These are phyloP conservation scores for Nicotiana sylvestris DNA, from an alignment of 257 asterid genomes.

Conservation along the genomic window DNA sequence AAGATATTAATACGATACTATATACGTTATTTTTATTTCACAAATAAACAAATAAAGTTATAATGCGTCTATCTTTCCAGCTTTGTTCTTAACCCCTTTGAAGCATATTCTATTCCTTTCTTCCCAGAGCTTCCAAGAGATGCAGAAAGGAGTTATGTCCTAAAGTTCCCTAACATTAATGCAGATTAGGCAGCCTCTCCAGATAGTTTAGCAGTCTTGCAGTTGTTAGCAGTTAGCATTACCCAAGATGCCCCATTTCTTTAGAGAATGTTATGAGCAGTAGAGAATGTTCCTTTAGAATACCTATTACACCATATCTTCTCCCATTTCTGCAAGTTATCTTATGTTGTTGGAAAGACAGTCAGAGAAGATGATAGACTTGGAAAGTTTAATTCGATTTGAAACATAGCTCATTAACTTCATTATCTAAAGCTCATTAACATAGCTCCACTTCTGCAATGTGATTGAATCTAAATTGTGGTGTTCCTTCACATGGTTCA, in stretches of 20 bases:
- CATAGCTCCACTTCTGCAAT: no score
- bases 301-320: no score
- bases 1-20: background rate
- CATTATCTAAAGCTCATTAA: no score
- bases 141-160: background rate
- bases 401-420: no score
- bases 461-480: background rate
- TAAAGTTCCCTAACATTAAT: background rate
- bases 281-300: no score
- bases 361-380: no score
- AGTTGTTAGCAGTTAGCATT: background rate
- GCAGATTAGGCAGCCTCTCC: background rate
- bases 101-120: background rate
- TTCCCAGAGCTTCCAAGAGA: background rate
- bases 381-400: no score
- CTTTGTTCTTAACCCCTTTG: background rate
- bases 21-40: background rate
- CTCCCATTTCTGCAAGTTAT: no score
- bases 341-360: no score
- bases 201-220: background rate
- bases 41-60: background rate
- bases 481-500: slow-evolving; percentile 24
- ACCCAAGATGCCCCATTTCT: background rate
- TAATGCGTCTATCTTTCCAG: background rate
- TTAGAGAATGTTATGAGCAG: no score